Evolutionary conservation across 2,329 filamentous ascomycete genomes (phyloP).

Genomic region (Aspergillus niger): DNA sequence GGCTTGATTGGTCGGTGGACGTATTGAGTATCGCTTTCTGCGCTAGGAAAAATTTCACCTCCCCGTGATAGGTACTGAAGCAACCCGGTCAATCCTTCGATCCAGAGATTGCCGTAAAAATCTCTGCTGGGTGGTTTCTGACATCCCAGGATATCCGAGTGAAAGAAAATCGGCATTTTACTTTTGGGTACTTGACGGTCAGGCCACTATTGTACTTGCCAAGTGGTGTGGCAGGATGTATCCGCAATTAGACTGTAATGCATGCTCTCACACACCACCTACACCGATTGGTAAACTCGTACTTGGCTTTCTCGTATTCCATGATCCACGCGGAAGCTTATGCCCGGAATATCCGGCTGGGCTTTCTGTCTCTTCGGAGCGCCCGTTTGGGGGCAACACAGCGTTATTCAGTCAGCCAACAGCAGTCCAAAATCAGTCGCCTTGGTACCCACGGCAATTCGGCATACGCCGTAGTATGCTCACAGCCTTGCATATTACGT

Average conservation of each 20-base stretch:
- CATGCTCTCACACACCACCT: no score
- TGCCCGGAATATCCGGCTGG: not conserved
- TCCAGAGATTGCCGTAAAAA: not conserved
- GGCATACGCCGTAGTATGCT: not conserved
- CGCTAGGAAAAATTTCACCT: not conserved
- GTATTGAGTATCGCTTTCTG: not conserved
- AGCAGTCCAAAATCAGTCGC: not conserved
- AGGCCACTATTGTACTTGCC: not conserved
- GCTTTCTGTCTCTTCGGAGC: not conserved
- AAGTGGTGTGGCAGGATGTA: not conserved
- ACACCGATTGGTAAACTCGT: not conserved
- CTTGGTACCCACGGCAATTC: not conserved
- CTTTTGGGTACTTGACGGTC: no score
- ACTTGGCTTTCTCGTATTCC: not conserved
- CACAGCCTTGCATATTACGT: not conserved
- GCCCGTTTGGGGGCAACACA: not conserved
- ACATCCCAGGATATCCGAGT: not conserved
- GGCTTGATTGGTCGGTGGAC: not conserved
- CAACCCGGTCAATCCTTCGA: not conserved
- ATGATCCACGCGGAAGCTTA: not conserved
- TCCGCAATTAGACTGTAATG: no score
- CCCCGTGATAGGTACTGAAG: not conserved
- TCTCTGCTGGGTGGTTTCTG: not conserved
- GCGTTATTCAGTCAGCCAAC: not conserved
- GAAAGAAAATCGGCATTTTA: not conserved